A percentile compares a stretch with the other conserved stretches of the same genome.
phyloP scores from a whole-genome alignment of 257 asterid species.

The Penstemon eatonii region DNA sequence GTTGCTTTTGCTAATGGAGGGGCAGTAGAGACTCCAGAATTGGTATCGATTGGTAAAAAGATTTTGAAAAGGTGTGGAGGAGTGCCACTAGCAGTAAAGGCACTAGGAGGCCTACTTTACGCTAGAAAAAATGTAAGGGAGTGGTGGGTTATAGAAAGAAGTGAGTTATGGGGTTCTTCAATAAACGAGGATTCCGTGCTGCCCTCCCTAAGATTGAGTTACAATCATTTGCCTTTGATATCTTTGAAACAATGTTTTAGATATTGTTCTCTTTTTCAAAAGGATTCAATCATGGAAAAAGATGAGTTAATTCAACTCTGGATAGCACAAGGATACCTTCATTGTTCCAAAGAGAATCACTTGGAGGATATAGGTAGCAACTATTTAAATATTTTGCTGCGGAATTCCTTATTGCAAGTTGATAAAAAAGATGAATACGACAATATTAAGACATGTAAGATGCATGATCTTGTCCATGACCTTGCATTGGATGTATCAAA shows the following conservation, averaged over 20 bases:
- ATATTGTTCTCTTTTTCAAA: constrained; percentile 31
- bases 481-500: constrained; percentile 17
- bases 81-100: constrained; percentile 31
- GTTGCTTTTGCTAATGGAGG: constrained; percentile 20
- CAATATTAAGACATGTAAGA: constrained; percentile 20
- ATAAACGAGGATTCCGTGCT: constrained; percentile 12
- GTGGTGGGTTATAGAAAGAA: constrained; percentile 20
- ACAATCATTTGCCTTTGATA: constrained; percentile 23
- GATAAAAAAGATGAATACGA: background rate
- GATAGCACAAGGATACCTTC: constrained; percentile 32
- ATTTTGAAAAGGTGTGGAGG: constrained; percentile 25
- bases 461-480: constrained; percentile 43
- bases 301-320: constrained; percentile 32
- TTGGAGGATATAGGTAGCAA: constrained; percentile 19
- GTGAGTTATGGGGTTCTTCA: background rate
- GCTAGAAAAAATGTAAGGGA: constrained; percentile 17
- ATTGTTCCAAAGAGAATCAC: background rate
- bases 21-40: background rate
- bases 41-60: background rate
- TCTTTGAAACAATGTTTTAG: constrained; percentile 31
- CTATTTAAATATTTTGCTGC: constrained; percentile 20
- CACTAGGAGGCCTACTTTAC: constrained; percentile 10
- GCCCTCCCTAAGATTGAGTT: constrained; percentile 27
- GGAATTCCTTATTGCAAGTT: constrained; percentile 31
- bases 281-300: constrained; percentile 24